Conservation (phyloP, 176 grass and related monocot species). For the Tillandsia leiboldiana region DNA sequence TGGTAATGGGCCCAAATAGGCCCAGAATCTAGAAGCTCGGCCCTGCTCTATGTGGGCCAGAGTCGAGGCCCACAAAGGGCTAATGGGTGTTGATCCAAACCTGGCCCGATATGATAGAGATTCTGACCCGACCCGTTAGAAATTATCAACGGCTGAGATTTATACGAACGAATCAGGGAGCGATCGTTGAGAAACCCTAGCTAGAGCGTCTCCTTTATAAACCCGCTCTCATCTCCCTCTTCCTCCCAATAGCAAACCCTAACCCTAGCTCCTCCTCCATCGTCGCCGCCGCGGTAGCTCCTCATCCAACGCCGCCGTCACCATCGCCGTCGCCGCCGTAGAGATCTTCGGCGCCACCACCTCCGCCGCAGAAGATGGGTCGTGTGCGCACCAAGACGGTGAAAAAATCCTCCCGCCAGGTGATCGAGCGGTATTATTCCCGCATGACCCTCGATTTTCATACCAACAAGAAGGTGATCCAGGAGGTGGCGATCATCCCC, state of each 20-base stretch:
- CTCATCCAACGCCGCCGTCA: too few species aligned
- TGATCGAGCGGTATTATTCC: conserved; percentile 82
- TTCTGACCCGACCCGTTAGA: too few species aligned
- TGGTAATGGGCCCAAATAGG: too few species aligned
- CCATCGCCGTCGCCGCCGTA: too few species aligned
- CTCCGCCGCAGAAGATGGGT: conserved; percentile 36
- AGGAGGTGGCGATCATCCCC: conserved; percentile 81
- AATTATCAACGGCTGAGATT: too few species aligned
- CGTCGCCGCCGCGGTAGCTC: too few species aligned
- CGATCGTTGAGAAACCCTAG: background rate
- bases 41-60: too few species aligned
- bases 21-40: too few species aligned
- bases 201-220: background rate
- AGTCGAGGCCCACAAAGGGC: too few species aligned
- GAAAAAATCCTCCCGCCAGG: conserved; percentile 83
- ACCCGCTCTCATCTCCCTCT: background rate
- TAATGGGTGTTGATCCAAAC: too few species aligned
- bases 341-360: conserved; percentile 12
- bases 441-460: conserved; percentile 90
- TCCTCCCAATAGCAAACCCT: background rate
- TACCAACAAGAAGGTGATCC: conserved; percentile 82
- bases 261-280: background rate
- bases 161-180: background rate
- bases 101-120: too few species aligned
- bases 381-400: conserved; percentile 88